Conservation (phyloP, 805 yeast species). For the Kodamaea sagamina region DNA sequence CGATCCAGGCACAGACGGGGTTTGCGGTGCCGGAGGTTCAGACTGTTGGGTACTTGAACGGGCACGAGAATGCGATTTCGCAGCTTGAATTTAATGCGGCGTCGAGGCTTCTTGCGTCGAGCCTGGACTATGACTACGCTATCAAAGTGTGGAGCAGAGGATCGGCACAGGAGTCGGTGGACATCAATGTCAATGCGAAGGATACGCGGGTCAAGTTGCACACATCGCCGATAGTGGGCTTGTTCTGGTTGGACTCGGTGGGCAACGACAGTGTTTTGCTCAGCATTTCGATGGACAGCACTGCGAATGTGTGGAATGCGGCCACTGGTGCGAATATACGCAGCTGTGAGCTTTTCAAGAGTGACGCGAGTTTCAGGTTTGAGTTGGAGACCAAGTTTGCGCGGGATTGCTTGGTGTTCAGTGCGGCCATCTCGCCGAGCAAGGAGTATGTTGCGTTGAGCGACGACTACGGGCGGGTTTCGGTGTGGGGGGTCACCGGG, state of each 20-base stretch:
- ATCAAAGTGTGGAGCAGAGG: constrained; percentile 77
- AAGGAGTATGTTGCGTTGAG: constrained; percentile 58
- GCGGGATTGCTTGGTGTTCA: constrained; percentile 55
- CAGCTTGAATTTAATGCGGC: constrained; percentile 53
- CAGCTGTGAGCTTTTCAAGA: constrained; percentile 32
- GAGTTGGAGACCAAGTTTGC: constrained; percentile 15
- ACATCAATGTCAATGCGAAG: constrained; percentile 24
- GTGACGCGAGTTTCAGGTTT: constrained; percentile 25
- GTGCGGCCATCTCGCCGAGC: constrained; percentile 54
- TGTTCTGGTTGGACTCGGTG: constrained; percentile 52
- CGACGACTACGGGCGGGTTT: constrained; percentile 61
- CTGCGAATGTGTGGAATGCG: constrained; percentile 68
- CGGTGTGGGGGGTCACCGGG: constrained; percentile 47
- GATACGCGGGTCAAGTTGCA: constrained; percentile 35
- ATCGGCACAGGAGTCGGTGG: constrained; percentile 51
- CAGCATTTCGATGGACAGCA: constrained; percentile 70
- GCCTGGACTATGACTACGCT: constrained; percentile 69
- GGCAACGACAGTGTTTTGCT: constrained; percentile 32
- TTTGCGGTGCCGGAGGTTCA: constrained; percentile 17
- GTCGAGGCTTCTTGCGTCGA: constrained; percentile 62
- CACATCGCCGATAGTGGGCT: constrained; percentile 55
- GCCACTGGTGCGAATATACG: constrained; percentile 41
- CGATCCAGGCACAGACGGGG: constrained; percentile 24
- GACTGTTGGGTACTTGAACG: constrained; percentile 43
- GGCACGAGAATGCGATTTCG: constrained; percentile 66